Base-by-base conservation (phyloP, 306 rosid species). In the Quillaja saponaria region DNA sequence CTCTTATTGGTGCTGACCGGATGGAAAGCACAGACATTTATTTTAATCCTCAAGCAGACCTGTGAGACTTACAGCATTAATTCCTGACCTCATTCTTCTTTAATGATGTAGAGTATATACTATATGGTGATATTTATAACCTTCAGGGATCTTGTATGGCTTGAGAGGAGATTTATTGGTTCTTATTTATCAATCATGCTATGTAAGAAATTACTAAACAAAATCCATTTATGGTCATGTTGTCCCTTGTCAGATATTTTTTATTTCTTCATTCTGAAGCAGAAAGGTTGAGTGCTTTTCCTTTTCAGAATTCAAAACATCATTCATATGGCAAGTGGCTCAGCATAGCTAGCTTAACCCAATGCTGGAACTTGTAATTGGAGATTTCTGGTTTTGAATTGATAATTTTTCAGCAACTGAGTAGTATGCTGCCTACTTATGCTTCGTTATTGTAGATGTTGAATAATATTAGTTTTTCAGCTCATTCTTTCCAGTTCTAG, bases 1-100 rank as follows among this genome's bases (percentile, higher is more conserved):
- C 79, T 5, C 96, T 89, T 58, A 9, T 73, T 77, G 97, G 97
- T 33, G 68, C 77, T 0, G 97, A 76, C 38, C 78, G 87, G 68
- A 85, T 89, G 94, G 48, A 4, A 0, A 80, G 87, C 77, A 71
- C 64, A 18, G 75, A 85, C 40, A 87, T 94, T 85, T 63, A 31
- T 72, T 92, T 86, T 79, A 49, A 60, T 71, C 77, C 71, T 41
- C 50, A 74, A 50, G 45, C 58, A 17, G 74, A 83, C 49, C 58
- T 47, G 13, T 63, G 41, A 64, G 52, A 55, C 15, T 46, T 14
- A 49, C 28, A 19, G 35, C 31, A 14, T 40, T 37, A 31, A 17
- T 44, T 28, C 61, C 10, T 0, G 11, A 34, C 10, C 62, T 5
- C 34, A 52, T 63, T 76, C 52, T 58, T 75, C 64, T 34, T 15